phyloP scores from a whole-genome alignment of 2,329 filamentous ascomycete species.

The Monilinia vaccinii-corymbosi region DNA sequence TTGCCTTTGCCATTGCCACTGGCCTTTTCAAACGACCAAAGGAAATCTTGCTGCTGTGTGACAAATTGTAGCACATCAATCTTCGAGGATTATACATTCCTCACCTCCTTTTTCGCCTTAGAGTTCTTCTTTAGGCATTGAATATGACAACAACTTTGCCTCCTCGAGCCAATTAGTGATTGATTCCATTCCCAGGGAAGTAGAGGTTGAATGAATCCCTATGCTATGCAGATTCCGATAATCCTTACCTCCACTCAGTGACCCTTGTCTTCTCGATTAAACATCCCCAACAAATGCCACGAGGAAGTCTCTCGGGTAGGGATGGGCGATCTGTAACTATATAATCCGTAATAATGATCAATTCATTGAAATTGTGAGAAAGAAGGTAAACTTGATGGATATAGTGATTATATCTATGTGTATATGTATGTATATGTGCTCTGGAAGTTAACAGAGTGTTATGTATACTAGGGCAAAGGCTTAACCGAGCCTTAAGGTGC shows the following conservation, averaged over 20 bases:
- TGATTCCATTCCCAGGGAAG: neutral
- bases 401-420: too few relatives aligned
- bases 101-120: neutral
- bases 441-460: too few relatives aligned
- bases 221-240: neutral
- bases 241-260: conserved; percentile 1
- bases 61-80: neutral
- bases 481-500: too few relatives aligned
- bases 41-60: neutral
- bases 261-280: conserved; percentile 1
- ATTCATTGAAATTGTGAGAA: too few relatives aligned
- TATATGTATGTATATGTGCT: too few relatives aligned
- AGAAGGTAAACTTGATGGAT: too few relatives aligned
- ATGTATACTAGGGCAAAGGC: too few relatives aligned
- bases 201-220: neutral
- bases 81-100: neutral
- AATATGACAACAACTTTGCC: neutral
- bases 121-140: neutral
- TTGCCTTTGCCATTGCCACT: neutral
- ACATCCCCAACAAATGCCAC: conserved; percentile 7
- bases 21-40: neutral
- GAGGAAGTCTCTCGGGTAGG: conserved; percentile 1
- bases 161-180: neutral
- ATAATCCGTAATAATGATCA: too few relatives aligned
- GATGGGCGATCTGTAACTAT: too few relatives aligned